These are phyloP conservation scores for Colletotrichum spinosum DNA, from an alignment of 2,329 filamentous ascomycete genomes.

Conservation along the genomic window DNA sequence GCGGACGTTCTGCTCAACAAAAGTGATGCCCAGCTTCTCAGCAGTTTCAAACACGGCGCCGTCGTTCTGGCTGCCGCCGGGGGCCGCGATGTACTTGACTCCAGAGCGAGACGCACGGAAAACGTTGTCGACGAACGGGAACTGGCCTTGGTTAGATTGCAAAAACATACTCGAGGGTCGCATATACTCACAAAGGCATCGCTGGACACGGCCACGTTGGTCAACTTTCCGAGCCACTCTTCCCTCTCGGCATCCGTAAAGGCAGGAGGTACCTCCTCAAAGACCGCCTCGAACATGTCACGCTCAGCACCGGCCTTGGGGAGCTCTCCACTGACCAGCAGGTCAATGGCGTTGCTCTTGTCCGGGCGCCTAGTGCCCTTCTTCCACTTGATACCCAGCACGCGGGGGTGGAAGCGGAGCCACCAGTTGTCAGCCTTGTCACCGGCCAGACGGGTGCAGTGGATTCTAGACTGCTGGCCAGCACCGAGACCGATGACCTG, in stretches of 20 bases:
- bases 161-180: background rate
- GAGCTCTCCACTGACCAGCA: conserved; percentile 91
- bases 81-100: conserved; percentile 95
- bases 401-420: conserved; percentile 96
- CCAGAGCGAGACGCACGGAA: conserved; percentile 91
- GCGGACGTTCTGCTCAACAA: conserved; percentile 93
- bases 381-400: conserved; percentile 93
- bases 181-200: conserved; percentile 88
- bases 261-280: conserved; percentile 85
- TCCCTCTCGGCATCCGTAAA: conserved; percentile 89
- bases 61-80: conserved; percentile 90
- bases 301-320: conserved; percentile 86
- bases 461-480: conserved; percentile 96
- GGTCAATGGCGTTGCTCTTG: conserved; percentile 98
- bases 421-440: conserved; percentile 99
- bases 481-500: conserved; percentile 95
- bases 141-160: conserved; percentile 63
- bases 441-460: conserved; percentile 96
- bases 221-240: conserved; percentile 86
- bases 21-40: conserved; percentile 91
- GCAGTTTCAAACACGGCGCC: conserved; percentile 85
- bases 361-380: conserved; percentile 96
- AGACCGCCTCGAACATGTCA: conserved; percentile 87
- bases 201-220: conserved; percentile 86
- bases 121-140: conserved; percentile 98